Evolutionary conservation across 768 basidiomycete species (phyloP).

Genomic region (Mycena rosella): DNA sequence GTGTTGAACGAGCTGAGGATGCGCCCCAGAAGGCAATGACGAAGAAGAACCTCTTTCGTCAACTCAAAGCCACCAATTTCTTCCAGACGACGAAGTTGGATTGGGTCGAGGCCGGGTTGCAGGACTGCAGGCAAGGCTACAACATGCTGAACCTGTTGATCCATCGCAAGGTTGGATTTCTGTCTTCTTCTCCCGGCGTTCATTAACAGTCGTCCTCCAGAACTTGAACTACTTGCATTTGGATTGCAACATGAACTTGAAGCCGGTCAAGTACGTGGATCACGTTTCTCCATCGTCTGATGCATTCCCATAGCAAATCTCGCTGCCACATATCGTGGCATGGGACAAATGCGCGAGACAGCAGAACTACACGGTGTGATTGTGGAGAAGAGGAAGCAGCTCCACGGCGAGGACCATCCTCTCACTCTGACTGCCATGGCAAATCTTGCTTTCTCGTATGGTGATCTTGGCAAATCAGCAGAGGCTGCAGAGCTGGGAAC

Average conservation of each 20-base stretch:
- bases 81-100: conserved; percentile 98
- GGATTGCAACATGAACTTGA: conserved; percentile 99
- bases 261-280: conserved; percentile 83
- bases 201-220: conserved; percentile 50
- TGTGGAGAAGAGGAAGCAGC: no score
- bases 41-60: conserved; percentile 97
- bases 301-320: no score
- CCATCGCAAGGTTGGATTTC: conserved; percentile 85
- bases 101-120: conserved; percentile 99
- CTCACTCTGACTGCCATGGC: no score
- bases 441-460: no score
- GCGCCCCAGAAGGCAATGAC: conserved; percentile 94
- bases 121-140: conserved; percentile 98
- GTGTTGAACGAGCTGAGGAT: conserved; percentile 95
- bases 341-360: no score
- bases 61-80: conserved; percentile 98
- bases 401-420: no score
- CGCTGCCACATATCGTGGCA: no score
- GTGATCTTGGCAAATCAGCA: no score
- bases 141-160: conserved; percentile 99
- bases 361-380: no score
- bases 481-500: no score
- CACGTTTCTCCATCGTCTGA: background rate
- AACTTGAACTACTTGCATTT: conserved; percentile 94
- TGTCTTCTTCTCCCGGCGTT: background rate